A percentile compares a stretch with the other conserved stretches of the same genome.
phyloP scores from a whole-genome alignment of 331 rosid genomes.

The Malus hybrid region DNA sequence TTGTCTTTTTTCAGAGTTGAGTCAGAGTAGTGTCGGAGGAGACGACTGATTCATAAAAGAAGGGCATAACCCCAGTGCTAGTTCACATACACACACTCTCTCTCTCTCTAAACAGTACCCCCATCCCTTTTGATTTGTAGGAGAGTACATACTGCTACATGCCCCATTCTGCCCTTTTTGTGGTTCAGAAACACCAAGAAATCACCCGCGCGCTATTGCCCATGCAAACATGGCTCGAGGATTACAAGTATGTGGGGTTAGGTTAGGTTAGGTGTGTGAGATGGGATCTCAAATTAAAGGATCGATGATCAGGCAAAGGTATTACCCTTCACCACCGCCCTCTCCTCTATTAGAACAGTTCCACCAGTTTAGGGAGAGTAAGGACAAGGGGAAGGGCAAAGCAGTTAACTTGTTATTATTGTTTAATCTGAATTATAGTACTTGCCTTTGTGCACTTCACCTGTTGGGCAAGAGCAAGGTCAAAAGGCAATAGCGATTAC shows the following conservation, averaged over 20 bases:
- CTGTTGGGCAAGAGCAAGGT: too few relatives aligned
- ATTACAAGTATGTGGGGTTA: not conserved
- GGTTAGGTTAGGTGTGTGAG: not conserved
- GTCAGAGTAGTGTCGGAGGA: not conserved
- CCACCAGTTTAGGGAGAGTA: too few relatives aligned
- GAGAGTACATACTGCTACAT: not conserved
- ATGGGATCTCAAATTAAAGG: not conserved
- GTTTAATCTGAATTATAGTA: too few relatives aligned
- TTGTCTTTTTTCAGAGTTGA: not conserved
- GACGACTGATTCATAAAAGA: not conserved
- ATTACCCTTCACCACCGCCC: not conserved
- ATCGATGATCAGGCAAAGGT: not conserved
- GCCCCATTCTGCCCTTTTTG: not conserved
- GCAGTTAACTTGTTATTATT: too few relatives aligned
- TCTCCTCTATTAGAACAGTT: not conserved
- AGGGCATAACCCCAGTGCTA: not conserved
- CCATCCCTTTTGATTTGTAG: not conserved
- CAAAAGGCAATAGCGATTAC: too few relatives aligned
- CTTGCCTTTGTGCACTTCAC: too few relatives aligned
- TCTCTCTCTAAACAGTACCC: not conserved
- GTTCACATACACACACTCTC: too few relatives aligned
- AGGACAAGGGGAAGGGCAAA: too few relatives aligned
- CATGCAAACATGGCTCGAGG: not conserved
- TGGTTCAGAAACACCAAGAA: not conserved
- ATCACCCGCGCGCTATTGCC: not conserved